Base-by-base conservation (phyloP, 129 eudicot genomes). In the Flaveria brownii region DNA sequence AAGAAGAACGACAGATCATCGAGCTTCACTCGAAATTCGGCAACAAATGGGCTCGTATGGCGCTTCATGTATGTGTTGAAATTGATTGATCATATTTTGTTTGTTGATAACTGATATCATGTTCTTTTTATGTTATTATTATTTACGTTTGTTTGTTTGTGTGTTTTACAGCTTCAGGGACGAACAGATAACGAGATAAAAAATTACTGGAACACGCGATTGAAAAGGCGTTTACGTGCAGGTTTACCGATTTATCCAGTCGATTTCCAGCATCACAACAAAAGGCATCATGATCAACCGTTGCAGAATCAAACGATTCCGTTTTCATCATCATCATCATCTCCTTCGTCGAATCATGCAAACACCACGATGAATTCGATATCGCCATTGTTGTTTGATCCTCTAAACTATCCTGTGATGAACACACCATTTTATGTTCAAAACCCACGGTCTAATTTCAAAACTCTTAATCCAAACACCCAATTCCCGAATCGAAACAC, bases 31-130 rank as follows among this genome's bases (percentile, higher is more conserved):
- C 97, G 9, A 91, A 90, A 80, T 80, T 85, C 22, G 98, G 98
- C 20, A 93, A 93, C 77, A 93, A 91, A 82, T 93, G 98, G 98
- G 98, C 98, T 78, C 98, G 98, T 50, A 91, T 93, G 94, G 96
- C 97, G 12, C 76, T 92, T 81, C 97, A 93, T 82, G 98, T 93
- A 68, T 14, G 39, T 42, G 13, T 56, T 55, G n/a, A n/a, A n/a
- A n/a, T n/a, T n/a, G 1, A 11, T 16, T 18, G 23, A 64, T 18
- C 26, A 45, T 6, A 26, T 75, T 46, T 63, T 61, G 45, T 5
- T 36, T 5, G 41, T 36, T 36, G 41, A 36, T 4, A 36, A 36
- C 1, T 36, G 0, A 36, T 36, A 36, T 36, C 41, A 36, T 36
- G 36, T 30, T 30, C 36, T 30, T 30, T 30, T 5, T 36, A 0